Conservation (phyloP, 2,329 filamentous ascomycete genomes). For the Sporothrix inflata region DNA sequence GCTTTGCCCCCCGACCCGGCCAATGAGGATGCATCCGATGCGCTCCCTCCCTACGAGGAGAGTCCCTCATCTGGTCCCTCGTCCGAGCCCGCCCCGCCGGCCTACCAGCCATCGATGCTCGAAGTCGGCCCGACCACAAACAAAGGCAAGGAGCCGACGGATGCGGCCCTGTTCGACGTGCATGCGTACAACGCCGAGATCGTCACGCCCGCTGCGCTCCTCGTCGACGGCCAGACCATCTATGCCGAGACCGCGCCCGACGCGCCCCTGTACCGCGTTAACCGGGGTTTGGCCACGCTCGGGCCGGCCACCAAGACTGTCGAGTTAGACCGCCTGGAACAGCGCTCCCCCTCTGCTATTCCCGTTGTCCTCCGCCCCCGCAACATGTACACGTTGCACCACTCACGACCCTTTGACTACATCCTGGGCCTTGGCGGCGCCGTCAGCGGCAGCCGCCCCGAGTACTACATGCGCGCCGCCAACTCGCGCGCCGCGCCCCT, state of each 20-base stretch:
- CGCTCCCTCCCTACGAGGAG: slow-evolving; percentile 9
- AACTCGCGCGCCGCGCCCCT: background rate
- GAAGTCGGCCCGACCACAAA: background rate
- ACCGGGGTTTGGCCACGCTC: background rate
- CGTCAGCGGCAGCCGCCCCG: background rate
- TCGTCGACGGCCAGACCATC: slow-evolving; percentile 2
- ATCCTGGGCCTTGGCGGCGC: background rate
- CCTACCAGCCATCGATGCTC: slow-evolving; percentile 8
- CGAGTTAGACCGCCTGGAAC: background rate
- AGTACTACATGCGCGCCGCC: background rate
- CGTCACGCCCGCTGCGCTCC: background rate
- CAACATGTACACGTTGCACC: background rate
- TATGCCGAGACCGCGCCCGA: background rate
- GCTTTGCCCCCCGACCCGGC: background rate
- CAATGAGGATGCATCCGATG: slow-evolving; percentile 1
- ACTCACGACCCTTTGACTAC: background rate
- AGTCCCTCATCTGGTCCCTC: background rate
- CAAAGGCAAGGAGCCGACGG: background rate
- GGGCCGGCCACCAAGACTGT: slow-evolving; percentile 5
- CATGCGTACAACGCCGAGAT: background rate
- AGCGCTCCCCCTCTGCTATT: background rate
- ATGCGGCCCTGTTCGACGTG: background rate
- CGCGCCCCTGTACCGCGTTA: background rate
- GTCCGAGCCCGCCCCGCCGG: background rate
- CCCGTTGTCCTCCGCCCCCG: background rate